Conservation (phyloP, 2,329 filamentous ascomycete species). For the Aureobasidium sp. region DNA sequence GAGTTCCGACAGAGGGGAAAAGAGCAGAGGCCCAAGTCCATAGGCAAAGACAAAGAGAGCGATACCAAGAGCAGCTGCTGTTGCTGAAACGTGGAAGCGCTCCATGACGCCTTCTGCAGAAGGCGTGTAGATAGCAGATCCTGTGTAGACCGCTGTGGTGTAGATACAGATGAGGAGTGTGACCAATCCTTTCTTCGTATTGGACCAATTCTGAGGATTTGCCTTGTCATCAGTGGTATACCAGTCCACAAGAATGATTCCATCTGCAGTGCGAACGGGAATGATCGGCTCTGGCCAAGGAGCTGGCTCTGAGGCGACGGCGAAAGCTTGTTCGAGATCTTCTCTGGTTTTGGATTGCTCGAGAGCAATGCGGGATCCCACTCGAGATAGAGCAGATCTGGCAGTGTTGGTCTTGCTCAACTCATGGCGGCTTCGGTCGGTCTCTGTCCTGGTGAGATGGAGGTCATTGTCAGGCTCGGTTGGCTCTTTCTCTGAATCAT, state of each 20-base stretch:
- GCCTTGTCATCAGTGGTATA: constrained; percentile 46
- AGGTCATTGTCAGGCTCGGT: background rate
- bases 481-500: background rate
- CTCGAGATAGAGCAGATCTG: constrained; percentile 3
- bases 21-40: constrained; percentile 51
- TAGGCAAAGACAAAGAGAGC: constrained; percentile 55
- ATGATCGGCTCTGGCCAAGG: constrained; percentile 9
- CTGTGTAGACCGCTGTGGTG: constrained; percentile 31
- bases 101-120: constrained; percentile 40
- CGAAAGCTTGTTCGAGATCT: constrained; percentile 3
- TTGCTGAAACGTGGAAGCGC: constrained; percentile 44
- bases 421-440: background rate
- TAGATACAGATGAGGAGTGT: constrained; percentile 30
- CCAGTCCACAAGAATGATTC: constrained; percentile 44
- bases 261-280: constrained; percentile 36
- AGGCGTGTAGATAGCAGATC: constrained; percentile 42
- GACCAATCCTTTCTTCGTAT: constrained; percentile 34
- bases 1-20: constrained; percentile 59
- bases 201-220: constrained; percentile 50
- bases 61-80: constrained; percentile 49
- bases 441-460: constrained; percentile 10
- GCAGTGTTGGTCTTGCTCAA: background rate
- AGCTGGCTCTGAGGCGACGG: constrained; percentile 10
- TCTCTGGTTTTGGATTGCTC: constrained; percentile 12
- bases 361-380: constrained; percentile 4